phyloP scores from a whole-genome alignment of 1,284 basidiomycete genomes.

The Fomitopsis palustris region DNA sequence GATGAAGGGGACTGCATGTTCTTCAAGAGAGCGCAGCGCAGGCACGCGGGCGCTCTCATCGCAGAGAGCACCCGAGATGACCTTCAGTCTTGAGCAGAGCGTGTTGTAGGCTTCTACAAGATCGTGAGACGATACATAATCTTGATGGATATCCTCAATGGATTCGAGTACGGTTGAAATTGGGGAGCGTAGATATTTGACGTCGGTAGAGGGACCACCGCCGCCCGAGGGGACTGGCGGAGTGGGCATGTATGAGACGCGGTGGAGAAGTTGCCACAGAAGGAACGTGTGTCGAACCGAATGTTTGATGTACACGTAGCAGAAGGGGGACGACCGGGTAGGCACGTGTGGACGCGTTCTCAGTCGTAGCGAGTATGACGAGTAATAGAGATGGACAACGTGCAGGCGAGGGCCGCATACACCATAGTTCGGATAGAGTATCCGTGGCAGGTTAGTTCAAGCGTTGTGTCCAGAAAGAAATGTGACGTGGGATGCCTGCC shows the following conservation, averaged over 20 bases:
- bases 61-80: slow-evolving; percentile 27
- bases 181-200: slow-evolving; percentile 24
- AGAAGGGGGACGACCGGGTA: not conserved
- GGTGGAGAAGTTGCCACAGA: not conserved
- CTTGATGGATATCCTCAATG: slow-evolving; percentile 28
- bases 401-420: not conserved
- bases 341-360: not conserved
- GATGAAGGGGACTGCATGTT: slow-evolving; percentile 30
- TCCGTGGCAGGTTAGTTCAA: not conserved
- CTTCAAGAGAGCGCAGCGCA: slow-evolving; percentile 29
- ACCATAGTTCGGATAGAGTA: not conserved
- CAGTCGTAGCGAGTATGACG: not conserved
- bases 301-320: not conserved
- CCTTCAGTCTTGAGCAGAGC: slow-evolving; percentile 41
- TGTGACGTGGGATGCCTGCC: too few species aligned
- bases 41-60: slow-evolving; percentile 11
- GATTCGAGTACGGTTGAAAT: slow-evolving; percentile 46
- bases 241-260: not conserved
- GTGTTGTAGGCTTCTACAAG: slow-evolving; percentile 55
- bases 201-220: not conserved
- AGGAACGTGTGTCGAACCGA: not conserved
- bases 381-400: not conserved
- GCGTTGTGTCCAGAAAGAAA: too few species aligned
- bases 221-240: not conserved
- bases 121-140: slow-evolving; percentile 41